Evolutionary conservation across 306 rosid species (phyloP), one percentile per base, ranked within the genome.

Genomic region (Arachis stenosperma): DNA sequence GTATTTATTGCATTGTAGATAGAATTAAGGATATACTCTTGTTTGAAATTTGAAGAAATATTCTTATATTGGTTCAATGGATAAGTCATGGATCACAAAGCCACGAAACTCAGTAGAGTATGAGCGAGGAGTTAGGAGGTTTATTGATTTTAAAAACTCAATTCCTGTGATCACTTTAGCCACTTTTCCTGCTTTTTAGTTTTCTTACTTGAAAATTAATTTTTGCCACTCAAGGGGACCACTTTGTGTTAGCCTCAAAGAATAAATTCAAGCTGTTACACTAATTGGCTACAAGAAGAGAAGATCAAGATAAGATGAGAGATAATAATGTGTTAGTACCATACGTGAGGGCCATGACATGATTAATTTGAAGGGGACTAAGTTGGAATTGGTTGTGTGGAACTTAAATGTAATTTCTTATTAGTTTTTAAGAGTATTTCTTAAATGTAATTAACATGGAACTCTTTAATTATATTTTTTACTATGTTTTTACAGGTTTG

Each of bases 81-180:
- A n/a, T n/a, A n/a, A n/a, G n/a, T n/a, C n/a, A n/a, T n/a, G n/a
- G n/a, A n/a, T n/a, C n/a, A n/a, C n/a, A n/a, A n/a, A n/a, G n/a
- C n/a, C n/a, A n/a, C n/a, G n/a, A n/a, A n/a, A n/a, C n/a, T n/a
- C n/a, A n/a, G n/a, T n/a, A n/a, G n/a, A n/a, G n/a, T n/a, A n/a
- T n/a, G n/a, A n/a, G n/a, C n/a, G n/a, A n/a, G n/a, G n/a, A n/a
- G n/a, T n/a, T n/a, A n/a, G n/a, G n/a, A n/a, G n/a, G n/a, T n/a
- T n/a, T n/a, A n/a, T n/a, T n/a, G n/a, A n/a, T n/a, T n/a, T n/a
- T n/a, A n/a, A n/a, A n/a, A n/a, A n/a, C n/a, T n/a, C 78, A 81
- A 82, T 74, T 84, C 88, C 60, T 87, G 97, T 89, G 99, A 89
- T 93, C 89, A 86, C 95, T 84, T 33, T 70, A 22, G 67, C 75